Evolutionary conservation across 257 asterid species (phyloP), one percentile per base, ranked within the genome.

Genomic region (Vinca minor): DNA sequence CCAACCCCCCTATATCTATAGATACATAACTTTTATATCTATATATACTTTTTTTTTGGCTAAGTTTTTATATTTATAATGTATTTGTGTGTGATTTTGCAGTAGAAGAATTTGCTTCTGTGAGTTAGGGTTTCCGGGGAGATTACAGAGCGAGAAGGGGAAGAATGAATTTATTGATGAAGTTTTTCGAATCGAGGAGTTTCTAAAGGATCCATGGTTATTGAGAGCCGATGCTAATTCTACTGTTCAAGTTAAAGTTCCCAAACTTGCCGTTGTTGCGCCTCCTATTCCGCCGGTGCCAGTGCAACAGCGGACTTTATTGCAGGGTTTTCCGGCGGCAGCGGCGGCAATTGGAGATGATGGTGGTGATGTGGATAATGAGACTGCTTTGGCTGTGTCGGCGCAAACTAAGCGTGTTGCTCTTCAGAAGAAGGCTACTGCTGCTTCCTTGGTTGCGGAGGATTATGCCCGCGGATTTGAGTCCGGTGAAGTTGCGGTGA

Each of bases 31-130:
- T 65, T 59, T 39, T 77, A 31, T 67, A 34, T 74, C 39, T 70
- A 29, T 66, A 35, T 52, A n/a, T 54, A 67, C 64, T 65, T 39
- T 57, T 68, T 53, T 55, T 62, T 69, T 32, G 54, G 48, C 48
- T 62, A 29, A 29, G 13, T 25, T 39, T 26, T 29, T 14, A 8
- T 39, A 34, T 44, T 3, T 65, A 71, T 56, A 66, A 79, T 63
- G 85, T 67, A 69, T 62, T 65, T 73, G 74, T 62, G 69, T 59
- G 71, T 68, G 72, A 42, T 65, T 63, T 61, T 82, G 85, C 85
- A 93, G 99, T 72, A 89, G 95, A 81, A 85, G 72, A 74, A 79
- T 93, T 47, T 93, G 99, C 78, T 87, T 76, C 77, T 93, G 99
- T 35, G 57, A 83, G 34, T 68, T 85, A 77, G 99, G 99, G 73